phyloP scores from a whole-genome alignment of 345 rosid species.

The Boechera retrofracta region DNA sequence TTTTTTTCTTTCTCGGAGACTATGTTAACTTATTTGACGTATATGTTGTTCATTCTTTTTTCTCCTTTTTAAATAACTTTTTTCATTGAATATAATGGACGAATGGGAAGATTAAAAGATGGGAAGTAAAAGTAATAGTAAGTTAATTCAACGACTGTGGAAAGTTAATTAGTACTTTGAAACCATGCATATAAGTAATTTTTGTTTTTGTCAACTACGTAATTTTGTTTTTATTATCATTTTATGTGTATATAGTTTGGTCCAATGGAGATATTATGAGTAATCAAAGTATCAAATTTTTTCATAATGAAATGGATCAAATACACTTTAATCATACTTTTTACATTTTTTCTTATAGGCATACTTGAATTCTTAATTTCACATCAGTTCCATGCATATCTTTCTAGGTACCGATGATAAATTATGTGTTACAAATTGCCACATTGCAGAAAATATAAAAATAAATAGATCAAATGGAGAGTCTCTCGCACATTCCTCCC shows the following conservation, averaged over 20 bases:
- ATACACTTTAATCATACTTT: conserved; percentile 18
- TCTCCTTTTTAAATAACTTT: neutral
- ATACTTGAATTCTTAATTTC: conserved; percentile 26
- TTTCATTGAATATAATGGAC: neutral
- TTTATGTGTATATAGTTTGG: conserved; percentile 16
- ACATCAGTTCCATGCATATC: conserved; percentile 12
- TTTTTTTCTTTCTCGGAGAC: conserved; percentile 1
- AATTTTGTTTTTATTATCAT: neutral
- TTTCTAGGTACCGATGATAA: conserved; percentile 20
- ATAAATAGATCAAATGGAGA: conserved; percentile 48
- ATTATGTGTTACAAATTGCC: conserved; percentile 27
- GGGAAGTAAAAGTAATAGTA: conserved; percentile 22
- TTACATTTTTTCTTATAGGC: neutral
- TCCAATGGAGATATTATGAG: conserved; percentile 18
- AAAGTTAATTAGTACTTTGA: conserved; percentile 27
- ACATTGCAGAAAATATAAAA: conserved; percentile 33
- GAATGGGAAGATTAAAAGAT: neutral
- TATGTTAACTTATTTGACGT: conserved; percentile 24
- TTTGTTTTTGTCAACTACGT: neutral
- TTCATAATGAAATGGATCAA: conserved; percentile 18
- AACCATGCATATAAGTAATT: conserved; percentile 33
- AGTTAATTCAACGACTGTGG: conserved; percentile 18
- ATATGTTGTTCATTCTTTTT: neutral
- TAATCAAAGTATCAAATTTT: neutral
- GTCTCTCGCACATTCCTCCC: conserved; percentile 65